phyloP scores from a whole-genome alignment of 805 yeast genomes.

The Millerago galiae region DNA sequence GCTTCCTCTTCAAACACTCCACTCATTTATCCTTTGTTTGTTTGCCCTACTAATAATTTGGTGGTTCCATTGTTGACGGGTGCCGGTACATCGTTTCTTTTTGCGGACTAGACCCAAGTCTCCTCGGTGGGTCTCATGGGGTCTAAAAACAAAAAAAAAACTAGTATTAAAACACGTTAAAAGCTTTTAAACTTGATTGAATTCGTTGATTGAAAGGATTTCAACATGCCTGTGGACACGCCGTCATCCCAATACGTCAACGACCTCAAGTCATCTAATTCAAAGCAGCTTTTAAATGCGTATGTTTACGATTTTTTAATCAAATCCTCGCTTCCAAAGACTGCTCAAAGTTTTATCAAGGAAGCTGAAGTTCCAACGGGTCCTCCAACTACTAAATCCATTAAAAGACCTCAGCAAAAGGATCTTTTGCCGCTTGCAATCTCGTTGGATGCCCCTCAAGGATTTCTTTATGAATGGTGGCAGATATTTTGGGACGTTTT shows the following conservation, averaged over 20 bases:
- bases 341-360: conserved; percentile 66
- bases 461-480: conserved; percentile 94
- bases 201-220: too few species aligned
- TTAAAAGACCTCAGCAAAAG: conserved; percentile 23
- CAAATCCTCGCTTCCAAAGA: conserved; percentile 62
- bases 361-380: conserved; percentile 60
- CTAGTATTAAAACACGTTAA: too few species aligned
- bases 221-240: conserved; percentile 8
- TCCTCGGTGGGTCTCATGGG: background rate
- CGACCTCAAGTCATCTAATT: conserved; percentile 21
- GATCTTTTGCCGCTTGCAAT: conserved; percentile 45
- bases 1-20: too few species aligned
- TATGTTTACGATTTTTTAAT: conserved; percentile 81
- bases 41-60: too few species aligned
- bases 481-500: conserved; percentile 91
- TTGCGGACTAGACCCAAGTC: background rate
- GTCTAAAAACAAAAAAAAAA: too few species aligned
- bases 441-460: conserved; percentile 77
- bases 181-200: too few species aligned
- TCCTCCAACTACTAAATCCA: conserved; percentile 12
- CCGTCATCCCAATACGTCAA: conserved; percentile 15
- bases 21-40: too few species aligned
- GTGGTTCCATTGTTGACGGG: too few species aligned
- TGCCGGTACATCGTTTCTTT: too few species aligned
- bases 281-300: conserved; percentile 62